Base-by-base conservation (phyloP, 148 eudicot genomes). In the Spergularia bocconei region DNA sequence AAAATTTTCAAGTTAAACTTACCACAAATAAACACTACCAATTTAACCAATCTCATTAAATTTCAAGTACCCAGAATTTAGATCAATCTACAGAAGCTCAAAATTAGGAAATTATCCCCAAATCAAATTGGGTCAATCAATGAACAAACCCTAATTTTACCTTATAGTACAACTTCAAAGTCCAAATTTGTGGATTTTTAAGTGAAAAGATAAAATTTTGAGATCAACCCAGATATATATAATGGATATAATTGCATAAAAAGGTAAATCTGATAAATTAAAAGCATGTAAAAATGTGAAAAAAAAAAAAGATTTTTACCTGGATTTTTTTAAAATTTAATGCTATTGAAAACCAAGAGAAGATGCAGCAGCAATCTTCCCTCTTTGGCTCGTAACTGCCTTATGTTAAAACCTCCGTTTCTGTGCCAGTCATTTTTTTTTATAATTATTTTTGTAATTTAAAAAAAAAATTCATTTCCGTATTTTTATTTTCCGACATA, bases 61-160 rank as follows among this genome's bases (percentile, higher is more conserved):
- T 13, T 19, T 72, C 8, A 20, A 14, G 52, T 20, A 58, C 62
- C 57, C 20, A 33, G 9, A 50, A 51, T 29, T 9, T 44, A 47
- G 58, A 64, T 64, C 59, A 65, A 70, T 29, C 55, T 5, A 51
- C n/a, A 33, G 21, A 70, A 55, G 55, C 54, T 78, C 64, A 69
- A n/a, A 33, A 53, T 33, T 19, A n/a, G 12, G 50, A 13, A 11
- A 71, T 36, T 15, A 17, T 10, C 9, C 12, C 20, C 29, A 25
- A 48, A 75, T 13, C 9, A 63, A 63, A 33, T 36, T 36, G 67
- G 67, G 67, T 33, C n/a, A 63, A 4, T 2, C 47, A 67, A n/a
- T 2, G 20, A 67, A 44, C 55, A 67, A 79, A 67, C 82, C 78
- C 74, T 79, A 67, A 75, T 56, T 29, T 52, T 38, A 69, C 25